Percentiles rank a stretch among this genome's conserved stretches.
Conservation (phyloP, 495 filamentous ascomycete genomes). For the Penicillium desertorum region DNA sequence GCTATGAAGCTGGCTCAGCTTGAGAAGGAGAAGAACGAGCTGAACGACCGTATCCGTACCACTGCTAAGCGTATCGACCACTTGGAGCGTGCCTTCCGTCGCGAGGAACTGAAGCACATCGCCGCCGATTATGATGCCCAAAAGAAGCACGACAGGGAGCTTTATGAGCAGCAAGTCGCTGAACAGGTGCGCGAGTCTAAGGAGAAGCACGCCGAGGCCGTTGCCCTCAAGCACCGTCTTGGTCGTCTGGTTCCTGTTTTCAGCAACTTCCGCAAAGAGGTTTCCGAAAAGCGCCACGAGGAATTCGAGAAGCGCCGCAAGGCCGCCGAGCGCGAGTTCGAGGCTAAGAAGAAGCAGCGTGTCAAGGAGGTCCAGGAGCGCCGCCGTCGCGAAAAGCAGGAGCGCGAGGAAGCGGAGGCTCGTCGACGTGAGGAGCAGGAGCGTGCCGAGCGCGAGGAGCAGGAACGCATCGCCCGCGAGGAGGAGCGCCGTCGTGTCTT, state of each 20-base stretch:
- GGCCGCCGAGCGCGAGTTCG: constrained; percentile 83
- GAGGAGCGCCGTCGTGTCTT: constrained; percentile 64
- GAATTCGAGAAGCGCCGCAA: constrained; percentile 93
- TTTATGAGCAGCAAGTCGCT: constrained; percentile 74
- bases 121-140: constrained; percentile 82
- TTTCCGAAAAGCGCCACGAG: constrained; percentile 83
- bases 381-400: constrained; percentile 68
- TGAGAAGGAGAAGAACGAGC: constrained; percentile 94
- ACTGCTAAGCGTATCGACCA: constrained; percentile 97
- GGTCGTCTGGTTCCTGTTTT: constrained; percentile 76
- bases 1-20: constrained; percentile 92
- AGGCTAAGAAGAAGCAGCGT: constrained; percentile 83
- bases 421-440: constrained; percentile 80
- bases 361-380: constrained; percentile 79
- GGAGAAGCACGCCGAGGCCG: constrained; percentile 83
- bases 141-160: constrained; percentile 72
- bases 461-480: constrained; percentile 72
- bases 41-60: constrained; percentile 82
- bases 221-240: constrained; percentile 89
- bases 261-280: constrained; percentile 73
- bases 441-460: constrained; percentile 70
- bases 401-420: constrained; percentile 78
- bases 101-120: constrained; percentile 91
- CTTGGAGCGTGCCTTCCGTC: constrained; percentile 92
- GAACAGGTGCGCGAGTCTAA: constrained; percentile 78